A percentile compares a stretch with the other conserved stretches of the same genome.
Conservation (phyloP, 805 yeast genomes). For the Saccharomycopsis synnaedendra region DNA sequence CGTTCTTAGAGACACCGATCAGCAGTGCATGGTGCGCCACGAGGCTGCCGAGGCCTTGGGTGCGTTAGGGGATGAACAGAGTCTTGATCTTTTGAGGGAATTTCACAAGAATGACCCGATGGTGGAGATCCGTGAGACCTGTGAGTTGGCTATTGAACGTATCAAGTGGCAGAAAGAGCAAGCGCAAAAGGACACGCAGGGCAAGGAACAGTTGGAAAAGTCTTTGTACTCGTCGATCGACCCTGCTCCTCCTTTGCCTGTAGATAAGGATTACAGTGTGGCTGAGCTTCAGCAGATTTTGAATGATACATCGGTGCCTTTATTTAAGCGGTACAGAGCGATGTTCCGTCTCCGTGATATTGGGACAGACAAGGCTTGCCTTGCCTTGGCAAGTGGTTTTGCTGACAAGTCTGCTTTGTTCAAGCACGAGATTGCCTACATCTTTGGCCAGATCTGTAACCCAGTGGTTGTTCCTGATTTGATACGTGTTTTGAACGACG, state of each 20-base stretch:
- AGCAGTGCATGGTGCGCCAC: constrained; percentile 95
- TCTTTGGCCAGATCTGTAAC: constrained; percentile 92
- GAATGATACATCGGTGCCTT: constrained; percentile 65
- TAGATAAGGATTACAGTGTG: constrained; percentile 46
- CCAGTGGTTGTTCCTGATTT: constrained; percentile 87
- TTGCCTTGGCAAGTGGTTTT: constrained; percentile 86
- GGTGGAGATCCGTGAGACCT: constrained; percentile 88
- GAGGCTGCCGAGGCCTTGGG: constrained; percentile 99
- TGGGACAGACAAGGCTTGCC: constrained; percentile 85
- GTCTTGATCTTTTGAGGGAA: constrained; percentile 52
- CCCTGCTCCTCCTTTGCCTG: constrained; percentile 97
- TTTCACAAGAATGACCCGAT: constrained; percentile 65
- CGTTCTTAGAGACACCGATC: constrained; percentile 55
- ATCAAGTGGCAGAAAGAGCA: constrained; percentile 85
- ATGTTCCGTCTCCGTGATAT: constrained; percentile 96
- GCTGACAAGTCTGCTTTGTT: constrained; percentile 85
- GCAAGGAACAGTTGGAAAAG: constrained; percentile 62
- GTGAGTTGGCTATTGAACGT: constrained; percentile 93
- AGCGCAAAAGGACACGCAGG: constrained; percentile 18
- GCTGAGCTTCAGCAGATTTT: constrained; percentile 55
- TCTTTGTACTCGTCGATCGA: constrained; percentile 83
- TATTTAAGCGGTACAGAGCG: constrained; percentile 93
- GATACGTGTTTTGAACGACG: constrained; percentile 67
- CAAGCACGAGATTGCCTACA: constrained; percentile 97
- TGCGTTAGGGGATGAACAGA: constrained; percentile 76